These are phyloP conservation scores for Forsythia viridissima DNA, from an alignment of 257 asterid genomes.

Conservation along the genomic window DNA sequence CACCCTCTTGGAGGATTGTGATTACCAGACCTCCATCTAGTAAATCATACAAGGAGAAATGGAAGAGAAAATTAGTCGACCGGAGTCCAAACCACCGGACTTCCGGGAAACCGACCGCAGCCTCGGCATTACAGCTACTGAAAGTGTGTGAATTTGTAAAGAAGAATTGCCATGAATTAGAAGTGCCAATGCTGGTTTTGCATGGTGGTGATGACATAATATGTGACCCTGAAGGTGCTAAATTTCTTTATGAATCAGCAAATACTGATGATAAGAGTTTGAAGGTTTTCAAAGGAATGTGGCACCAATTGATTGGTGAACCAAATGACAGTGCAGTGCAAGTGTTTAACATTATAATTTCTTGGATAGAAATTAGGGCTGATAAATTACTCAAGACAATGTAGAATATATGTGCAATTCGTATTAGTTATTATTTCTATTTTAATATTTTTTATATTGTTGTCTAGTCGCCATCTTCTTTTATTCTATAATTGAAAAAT, in stretches of 20 bases:
- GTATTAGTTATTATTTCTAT: too few species aligned
- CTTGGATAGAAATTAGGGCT: constrained; percentile 65
- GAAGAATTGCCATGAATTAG: constrained; percentile 44
- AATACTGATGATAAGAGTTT: constrained; percentile 65
- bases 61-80: constrained; percentile 60
- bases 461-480: too few species aligned
- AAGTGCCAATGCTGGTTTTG: constrained; percentile 63
- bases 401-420: not conserved
- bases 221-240: constrained; percentile 71
- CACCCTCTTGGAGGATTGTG: constrained; percentile 65
- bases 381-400: not conserved
- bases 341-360: constrained; percentile 35
- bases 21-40: constrained; percentile 52
- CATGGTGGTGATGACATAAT: constrained; percentile 72
- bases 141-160: constrained; percentile 53
- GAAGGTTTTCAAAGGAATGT: constrained; percentile 66
- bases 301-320: constrained; percentile 84
- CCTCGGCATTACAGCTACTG: constrained; percentile 57
- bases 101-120: constrained; percentile 60
- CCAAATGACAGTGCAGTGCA: constrained; percentile 44
- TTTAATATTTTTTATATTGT: too few species aligned
- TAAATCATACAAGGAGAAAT: constrained; percentile 49
- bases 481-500: too few species aligned
- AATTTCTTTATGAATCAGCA: constrained; percentile 40
- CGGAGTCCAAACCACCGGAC: constrained; percentile 55